phyloP scores from a whole-genome alignment of 2,329 filamentous ascomycete species.

The Trichoderma endophyticum region DNA sequence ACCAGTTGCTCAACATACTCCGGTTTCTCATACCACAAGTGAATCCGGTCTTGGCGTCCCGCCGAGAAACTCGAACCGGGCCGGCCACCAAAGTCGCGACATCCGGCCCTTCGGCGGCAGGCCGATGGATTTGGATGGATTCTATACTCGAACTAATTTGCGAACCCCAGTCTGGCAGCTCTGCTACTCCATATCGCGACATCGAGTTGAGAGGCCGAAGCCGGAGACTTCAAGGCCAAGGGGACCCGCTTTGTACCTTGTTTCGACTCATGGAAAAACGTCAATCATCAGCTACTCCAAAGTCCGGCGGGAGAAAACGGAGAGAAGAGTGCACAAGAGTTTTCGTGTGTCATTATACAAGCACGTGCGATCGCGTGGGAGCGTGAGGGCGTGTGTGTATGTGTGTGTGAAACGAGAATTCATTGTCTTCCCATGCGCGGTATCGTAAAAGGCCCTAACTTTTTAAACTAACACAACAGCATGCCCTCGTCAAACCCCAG shows the following conservation, averaged over 20 bases:
- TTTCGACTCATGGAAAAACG: slow-evolving; percentile 3
- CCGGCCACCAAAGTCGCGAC: neutral
- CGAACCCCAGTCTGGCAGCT: slow-evolving; percentile 5
- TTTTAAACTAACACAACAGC: slow-evolving; percentile 14
- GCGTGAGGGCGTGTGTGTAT: neutral
- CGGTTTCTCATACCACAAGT: neutral
- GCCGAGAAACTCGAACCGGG: neutral
- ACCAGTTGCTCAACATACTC: neutral
- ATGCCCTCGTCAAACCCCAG: slow-evolving; percentile 15
- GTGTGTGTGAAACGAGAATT: slow-evolving; percentile 3
- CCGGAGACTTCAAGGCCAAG: neutral
- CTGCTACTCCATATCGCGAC: neutral
- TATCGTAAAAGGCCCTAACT: slow-evolving; percentile 18
- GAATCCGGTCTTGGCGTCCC: neutral
- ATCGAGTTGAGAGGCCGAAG: slow-evolving; percentile 1
- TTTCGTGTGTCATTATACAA: neutral
- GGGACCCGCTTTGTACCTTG: slow-evolving; percentile 8
- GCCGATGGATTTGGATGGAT: neutral
- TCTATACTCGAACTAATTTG: neutral
- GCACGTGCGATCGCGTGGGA: neutral
- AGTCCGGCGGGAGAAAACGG: slow-evolving; percentile 6
- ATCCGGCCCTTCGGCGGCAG: neutral
- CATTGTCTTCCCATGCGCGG: slow-evolving; percentile 11
- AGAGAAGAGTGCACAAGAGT: neutral
- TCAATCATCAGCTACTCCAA: neutral